Conservation (phyloP, 805 yeast species). For the Kodamaea sagamina region DNA sequence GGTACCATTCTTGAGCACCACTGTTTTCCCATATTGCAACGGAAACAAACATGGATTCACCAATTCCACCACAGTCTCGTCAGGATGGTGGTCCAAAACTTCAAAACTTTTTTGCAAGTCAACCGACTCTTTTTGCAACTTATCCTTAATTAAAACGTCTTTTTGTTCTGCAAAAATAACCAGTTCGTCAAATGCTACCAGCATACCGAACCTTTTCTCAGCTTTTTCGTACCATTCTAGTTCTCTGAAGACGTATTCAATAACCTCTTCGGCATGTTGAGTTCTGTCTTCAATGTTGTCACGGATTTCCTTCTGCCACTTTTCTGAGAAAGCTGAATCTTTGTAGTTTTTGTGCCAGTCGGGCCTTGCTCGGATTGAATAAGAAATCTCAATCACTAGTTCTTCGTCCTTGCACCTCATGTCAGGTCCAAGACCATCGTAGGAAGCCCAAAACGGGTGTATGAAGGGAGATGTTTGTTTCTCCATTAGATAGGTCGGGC, state of each 20-base stretch:
- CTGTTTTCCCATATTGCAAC: constrained; percentile 17
- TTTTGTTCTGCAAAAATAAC: constrained; percentile 13
- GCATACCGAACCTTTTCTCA: constrained; percentile 13
- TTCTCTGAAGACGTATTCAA: constrained; percentile 18
- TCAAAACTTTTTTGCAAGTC: constrained; percentile 8
- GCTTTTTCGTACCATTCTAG: constrained; percentile 17
- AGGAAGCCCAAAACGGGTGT: constrained; percentile 14
- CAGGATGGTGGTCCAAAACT: constrained; percentile 18
- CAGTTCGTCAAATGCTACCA: constrained; percentile 11
- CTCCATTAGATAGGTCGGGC: too few relatives aligned
- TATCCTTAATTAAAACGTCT: constrained; percentile 1
- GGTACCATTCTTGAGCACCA: constrained; percentile 5
- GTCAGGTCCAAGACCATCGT: constrained; percentile 3
- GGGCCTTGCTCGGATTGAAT: constrained; percentile 25
- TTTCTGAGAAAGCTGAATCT: constrained; percentile 21
- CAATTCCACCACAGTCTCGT: constrained; percentile 19
- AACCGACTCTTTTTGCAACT: constrained; percentile 3
- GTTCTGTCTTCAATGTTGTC: constrained; percentile 10
- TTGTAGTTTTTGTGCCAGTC: constrained; percentile 29
- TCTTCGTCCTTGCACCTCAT: constrained; percentile 18
- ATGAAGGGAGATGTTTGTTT: constrained; percentile 13
- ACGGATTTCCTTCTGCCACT: constrained; percentile 29
- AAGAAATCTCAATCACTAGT: constrained; percentile 19
- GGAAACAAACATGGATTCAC: constrained; percentile 27
- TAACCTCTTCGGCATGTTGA: constrained; percentile 13